Base-by-base conservation (phyloP, 768 basidiomycete species). In the Tricholoma furcatifolium region DNA sequence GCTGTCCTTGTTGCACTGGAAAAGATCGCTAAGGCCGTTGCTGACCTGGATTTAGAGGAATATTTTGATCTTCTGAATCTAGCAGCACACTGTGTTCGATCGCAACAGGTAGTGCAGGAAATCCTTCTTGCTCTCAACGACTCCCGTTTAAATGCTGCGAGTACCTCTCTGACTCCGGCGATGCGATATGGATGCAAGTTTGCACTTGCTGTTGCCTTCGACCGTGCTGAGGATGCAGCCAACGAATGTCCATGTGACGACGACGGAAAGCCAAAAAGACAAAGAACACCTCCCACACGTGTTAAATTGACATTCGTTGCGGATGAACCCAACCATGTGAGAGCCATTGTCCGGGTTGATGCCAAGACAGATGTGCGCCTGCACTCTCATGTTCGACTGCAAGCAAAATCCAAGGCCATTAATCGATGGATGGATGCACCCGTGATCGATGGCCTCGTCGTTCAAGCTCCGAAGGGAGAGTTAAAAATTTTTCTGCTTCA, bases 161-260 rank as follows among this genome's bases (percentile, higher is more conserved):
- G 52, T 50, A 66, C 43, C 41, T 49, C 61, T 1, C 38, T 54
- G 2, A 59, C 70, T 6, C 51, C 65, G 0, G 58, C 67, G 0
- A 56, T 67, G 38, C 61, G 63, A n/a, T 82, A 87, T 59, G 76
- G 74, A 1, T 78, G 80, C 57, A 81, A 79, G 47, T 76, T 83
- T 31, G 78, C 79, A 0, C 71, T 86, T 1, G 78, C 76, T 6
- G 72, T 87, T 24, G 77, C 76, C 1, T 84, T 84, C 51, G 85
- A 87, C 54, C 74, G 82, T 11, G 82, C 81, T 1, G 84, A 87
- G 57, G 85, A 87, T 59, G 85, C 84, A 5, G 77, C 77, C 1
- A 83, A 85, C 53, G 76, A 79, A 58, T 87, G 84, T 62, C 84
- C 84, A 7, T 86, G 84, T 50, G 78, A 84, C 54, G 82, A 84